Conservation (phyloP, 345 rosid genomes). For the Excoecaria agallocha region DNA sequence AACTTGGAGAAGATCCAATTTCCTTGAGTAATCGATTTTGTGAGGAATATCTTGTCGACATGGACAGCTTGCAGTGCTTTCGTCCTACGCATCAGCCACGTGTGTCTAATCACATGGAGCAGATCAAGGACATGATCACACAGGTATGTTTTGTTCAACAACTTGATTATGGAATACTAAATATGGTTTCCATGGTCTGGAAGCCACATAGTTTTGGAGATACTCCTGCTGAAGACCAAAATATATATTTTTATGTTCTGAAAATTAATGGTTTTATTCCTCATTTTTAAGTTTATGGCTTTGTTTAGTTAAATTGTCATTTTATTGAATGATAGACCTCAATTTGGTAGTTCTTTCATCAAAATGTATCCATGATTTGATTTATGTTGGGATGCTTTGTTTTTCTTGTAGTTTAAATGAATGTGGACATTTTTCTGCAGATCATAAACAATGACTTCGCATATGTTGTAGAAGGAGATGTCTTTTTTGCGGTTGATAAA, state of each 20-base stretch:
- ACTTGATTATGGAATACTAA: too few relatives aligned
- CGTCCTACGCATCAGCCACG: slow-evolving; percentile 73
- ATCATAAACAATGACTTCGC: slow-evolving; percentile 70
- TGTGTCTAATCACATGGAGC: slow-evolving; percentile 69
- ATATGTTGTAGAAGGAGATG: slow-evolving; percentile 72
- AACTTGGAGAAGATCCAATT: slow-evolving; percentile 54
- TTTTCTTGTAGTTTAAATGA: neutral
- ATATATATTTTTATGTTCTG: too few relatives aligned
- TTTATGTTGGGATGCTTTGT: neutral
- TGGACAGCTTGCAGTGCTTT: slow-evolving; percentile 68
- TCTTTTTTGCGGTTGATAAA: slow-evolving; percentile 68
- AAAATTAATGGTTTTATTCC: too few relatives aligned
- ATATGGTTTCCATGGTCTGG: too few relatives aligned
- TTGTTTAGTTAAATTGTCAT: too few relatives aligned
- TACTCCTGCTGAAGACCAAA: neutral
- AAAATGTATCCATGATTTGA: neutral
- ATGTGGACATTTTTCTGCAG: slow-evolving; percentile 34
- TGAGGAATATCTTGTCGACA: slow-evolving; percentile 68
- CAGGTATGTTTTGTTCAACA: slow-evolving; percentile 35
- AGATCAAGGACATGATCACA: slow-evolving; percentile 65
- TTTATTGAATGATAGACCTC: neutral
- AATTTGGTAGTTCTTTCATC: neutral
- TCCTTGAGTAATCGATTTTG: slow-evolving; percentile 61
- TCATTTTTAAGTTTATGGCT: too few relatives aligned
- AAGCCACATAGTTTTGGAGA: neutral